Conservation (phyloP, 179 eudicot genomes). For the Spinacia oleracea region DNA sequence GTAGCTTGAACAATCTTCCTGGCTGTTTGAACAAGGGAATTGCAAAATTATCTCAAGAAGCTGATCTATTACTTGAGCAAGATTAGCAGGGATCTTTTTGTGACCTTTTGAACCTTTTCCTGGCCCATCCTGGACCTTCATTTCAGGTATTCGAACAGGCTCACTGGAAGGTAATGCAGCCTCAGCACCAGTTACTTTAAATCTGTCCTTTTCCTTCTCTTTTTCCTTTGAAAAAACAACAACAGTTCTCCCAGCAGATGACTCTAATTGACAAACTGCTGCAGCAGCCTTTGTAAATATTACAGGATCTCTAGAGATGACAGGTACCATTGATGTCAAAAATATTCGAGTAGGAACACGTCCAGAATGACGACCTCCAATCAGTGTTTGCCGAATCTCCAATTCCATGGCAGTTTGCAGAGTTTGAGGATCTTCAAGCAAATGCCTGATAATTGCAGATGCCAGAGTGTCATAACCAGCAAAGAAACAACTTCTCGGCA, state of each 20-base stretch:
- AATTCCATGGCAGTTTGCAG: conserved; percentile 97
- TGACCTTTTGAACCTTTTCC: conserved; percentile 74
- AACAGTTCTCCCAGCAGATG: conserved; percentile 78
- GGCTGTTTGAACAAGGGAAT: conserved; percentile 54
- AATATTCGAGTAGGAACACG: conserved; percentile 71
- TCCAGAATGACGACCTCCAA: conserved; percentile 79
- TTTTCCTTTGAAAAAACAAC: conserved; percentile 81
- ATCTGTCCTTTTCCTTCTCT: conserved; percentile 74
- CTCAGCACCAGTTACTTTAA: conserved; percentile 64
- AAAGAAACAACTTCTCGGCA: conserved; percentile 83
- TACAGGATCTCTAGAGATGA: conserved; percentile 86
- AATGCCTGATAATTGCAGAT: conserved; percentile 91
- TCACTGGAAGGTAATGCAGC: conserved; percentile 55
- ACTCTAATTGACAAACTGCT: conserved; percentile 85
- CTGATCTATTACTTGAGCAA: conserved; percentile 86
- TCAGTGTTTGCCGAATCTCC: conserved; percentile 88
- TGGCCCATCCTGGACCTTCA: conserved; percentile 62
- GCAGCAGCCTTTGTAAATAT: conserved; percentile 84
- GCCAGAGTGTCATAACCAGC: conserved; percentile 93
- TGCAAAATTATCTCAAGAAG: conserved; percentile 81
- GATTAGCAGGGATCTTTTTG: conserved; percentile 83
- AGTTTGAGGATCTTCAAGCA: conserved; percentile 96
- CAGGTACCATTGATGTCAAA: conserved; percentile 96
- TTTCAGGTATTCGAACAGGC: conserved; percentile 56
- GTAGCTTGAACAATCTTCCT: conserved; percentile 47